Conservation (phyloP, 2,329 filamentous ascomycete species). For the Cordyceps fumosorosea region DNA sequence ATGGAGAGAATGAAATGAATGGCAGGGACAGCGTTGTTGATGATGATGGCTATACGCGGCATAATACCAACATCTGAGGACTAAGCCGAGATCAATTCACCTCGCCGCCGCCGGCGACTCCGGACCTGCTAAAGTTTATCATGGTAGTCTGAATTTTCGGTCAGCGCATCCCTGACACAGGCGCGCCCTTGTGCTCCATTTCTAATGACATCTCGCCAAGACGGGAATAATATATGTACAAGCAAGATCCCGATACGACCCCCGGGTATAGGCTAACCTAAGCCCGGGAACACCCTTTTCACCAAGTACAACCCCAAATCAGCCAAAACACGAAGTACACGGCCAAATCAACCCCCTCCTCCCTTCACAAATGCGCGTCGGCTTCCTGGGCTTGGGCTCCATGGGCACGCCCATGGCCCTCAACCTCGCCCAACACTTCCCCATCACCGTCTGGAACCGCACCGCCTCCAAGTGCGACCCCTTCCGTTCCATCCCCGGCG, state of each 20-base stretch:
- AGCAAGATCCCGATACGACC: background rate
- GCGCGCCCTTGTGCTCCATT: conserved; percentile 7
- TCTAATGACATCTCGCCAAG: background rate
- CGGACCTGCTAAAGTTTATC: background rate
- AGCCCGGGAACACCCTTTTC: background rate
- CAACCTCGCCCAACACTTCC: conserved; percentile 23
- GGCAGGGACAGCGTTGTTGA: background rate
- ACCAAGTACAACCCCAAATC: background rate
- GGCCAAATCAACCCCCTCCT: background rate
- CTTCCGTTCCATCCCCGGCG: conserved; percentile 17
- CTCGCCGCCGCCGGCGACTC: background rate
- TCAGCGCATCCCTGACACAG: background rate
- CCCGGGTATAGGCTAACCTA: background rate
- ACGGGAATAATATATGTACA: background rate
- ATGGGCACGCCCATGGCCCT: conserved; percentile 30
- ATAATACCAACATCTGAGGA: background rate
- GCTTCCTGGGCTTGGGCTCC: conserved; percentile 26
- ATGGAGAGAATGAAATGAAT: too few relatives aligned
- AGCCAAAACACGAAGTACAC: background rate
- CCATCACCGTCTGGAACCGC: conserved; percentile 26
- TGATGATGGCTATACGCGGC: background rate
- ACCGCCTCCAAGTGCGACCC: conserved; percentile 21
- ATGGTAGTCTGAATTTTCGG: background rate
- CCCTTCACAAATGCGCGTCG: conserved; percentile 17
- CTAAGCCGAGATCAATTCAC: background rate